Percentiles rank a stretch among this genome's conserved stretches.
These are phyloP conservation scores for Mentha longifolia DNA, from an alignment of 257 asterid species.

Conservation along the genomic window DNA sequence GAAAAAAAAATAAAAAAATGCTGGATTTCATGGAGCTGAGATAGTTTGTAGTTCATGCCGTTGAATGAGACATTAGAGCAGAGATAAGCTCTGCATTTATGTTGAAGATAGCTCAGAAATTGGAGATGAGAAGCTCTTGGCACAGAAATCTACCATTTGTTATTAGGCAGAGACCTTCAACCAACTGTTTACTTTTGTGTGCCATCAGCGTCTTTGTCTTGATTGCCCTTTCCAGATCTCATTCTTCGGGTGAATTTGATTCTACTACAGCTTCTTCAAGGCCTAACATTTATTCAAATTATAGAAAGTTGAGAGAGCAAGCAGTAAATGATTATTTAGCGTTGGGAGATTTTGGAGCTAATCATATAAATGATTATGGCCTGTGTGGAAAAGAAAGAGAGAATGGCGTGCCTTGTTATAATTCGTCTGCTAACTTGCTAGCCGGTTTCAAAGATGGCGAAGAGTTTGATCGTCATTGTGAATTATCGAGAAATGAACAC, in stretches of 20 bases:
- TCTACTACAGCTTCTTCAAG: neutral
- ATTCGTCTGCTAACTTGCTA: constrained; percentile 71
- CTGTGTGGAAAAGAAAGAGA: constrained; percentile 88
- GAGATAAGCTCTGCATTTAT: neutral
- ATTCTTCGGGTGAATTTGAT: neutral
- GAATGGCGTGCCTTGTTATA: constrained; percentile 89
- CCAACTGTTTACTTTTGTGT: neutral
- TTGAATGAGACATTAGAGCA: neutral
- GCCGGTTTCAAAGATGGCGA: constrained; percentile 83
- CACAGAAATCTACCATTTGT: neutral
- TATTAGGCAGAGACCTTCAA: neutral
- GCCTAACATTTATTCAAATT: constrained; percentile 15
- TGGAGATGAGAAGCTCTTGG: constrained; percentile 4
- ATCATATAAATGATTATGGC: constrained; percentile 54
- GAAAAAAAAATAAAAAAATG: constrained; percentile 4
- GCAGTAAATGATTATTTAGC: constrained; percentile 71
- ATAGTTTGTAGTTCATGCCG: neutral
- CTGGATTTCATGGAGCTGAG: neutral
- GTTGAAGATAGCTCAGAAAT: neutral
- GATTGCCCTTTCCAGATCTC: constrained; percentile 4
- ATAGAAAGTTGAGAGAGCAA: constrained; percentile 74
- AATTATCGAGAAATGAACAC: constrained; percentile 52
- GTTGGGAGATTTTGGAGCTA: constrained; percentile 56
- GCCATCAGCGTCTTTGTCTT: neutral
- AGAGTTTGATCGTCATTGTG: constrained; percentile 93